phyloP scores from a whole-genome alignment of 1,284 basidiomycete species.

The Leucoagaricus sp. region DNA sequence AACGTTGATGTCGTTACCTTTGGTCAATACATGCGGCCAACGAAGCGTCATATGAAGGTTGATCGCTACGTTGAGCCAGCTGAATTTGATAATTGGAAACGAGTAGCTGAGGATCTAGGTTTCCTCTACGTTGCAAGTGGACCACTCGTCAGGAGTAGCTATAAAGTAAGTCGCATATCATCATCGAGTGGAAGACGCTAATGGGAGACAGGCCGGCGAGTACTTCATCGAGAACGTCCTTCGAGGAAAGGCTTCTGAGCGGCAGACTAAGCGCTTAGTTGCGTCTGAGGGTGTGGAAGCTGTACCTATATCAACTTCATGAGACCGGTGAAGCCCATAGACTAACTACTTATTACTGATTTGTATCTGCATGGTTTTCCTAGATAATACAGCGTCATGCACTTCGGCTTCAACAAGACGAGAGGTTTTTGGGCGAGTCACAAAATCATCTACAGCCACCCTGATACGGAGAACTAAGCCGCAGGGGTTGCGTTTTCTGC shows the following conservation, averaged over 20 bases:
- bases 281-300: slow-evolving; percentile 3
- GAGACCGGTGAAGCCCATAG: slow-evolving; percentile 1
- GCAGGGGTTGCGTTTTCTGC: too few species aligned
- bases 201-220: slow-evolving; percentile 73
- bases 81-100: slow-evolving; percentile 93
- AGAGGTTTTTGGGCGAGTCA: too few species aligned
- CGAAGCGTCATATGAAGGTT: slow-evolving; percentile 99
- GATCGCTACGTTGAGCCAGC: slow-evolving; percentile 92
- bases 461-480: too few species aligned
- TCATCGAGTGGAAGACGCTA: slow-evolving; percentile 7
- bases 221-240: slow-evolving; percentile 92
- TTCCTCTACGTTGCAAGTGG: slow-evolving; percentile 98
- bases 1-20: slow-evolving; percentile 99
- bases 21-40: slow-evolving; percentile 99
- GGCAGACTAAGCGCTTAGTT: slow-evolving; percentile 8
- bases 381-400: too few species aligned
- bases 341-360: background rate
- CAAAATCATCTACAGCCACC: too few species aligned
- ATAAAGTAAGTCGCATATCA: slow-evolving; percentile 68
- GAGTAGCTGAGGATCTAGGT: slow-evolving; percentile 88
- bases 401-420: too few species aligned
- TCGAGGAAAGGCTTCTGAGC: slow-evolving; percentile 52
- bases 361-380: too few species aligned
- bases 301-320: background rate
- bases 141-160: slow-evolving; percentile 93